Conservation (phyloP, 306 rosid genomes). For the Hippophae rhamnoides region DNA sequence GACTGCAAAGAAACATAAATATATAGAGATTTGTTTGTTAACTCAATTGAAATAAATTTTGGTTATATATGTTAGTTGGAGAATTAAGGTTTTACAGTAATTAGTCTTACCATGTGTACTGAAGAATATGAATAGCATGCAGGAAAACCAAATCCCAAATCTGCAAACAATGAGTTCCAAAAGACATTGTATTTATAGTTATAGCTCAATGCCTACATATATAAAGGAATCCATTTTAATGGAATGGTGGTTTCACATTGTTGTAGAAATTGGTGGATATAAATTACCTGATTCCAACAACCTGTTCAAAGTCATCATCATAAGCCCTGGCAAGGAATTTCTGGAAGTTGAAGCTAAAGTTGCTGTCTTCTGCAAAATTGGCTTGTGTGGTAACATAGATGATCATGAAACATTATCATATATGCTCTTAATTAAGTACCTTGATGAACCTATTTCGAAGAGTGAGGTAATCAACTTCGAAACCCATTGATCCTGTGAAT, state of each 20-base stretch:
- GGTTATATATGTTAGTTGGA: too few species aligned
- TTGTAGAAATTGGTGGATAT: not conserved
- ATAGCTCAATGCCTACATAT: not conserved
- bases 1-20: slow-evolving; percentile 27
- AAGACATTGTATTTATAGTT: not conserved
- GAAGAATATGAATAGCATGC: slow-evolving; percentile 41
- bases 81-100: too few species aligned
- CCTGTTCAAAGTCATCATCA: slow-evolving; percentile 52
- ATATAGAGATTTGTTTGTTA: not conserved
- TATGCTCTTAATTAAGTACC: slow-evolving; percentile 15
- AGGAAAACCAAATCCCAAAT: slow-evolving; percentile 57
- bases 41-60: too few species aligned
- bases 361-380: slow-evolving; percentile 33
- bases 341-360: slow-evolving; percentile 53
- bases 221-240: too few species aligned
- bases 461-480: slow-evolving; percentile 55
- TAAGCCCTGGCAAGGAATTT: slow-evolving; percentile 48
- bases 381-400: slow-evolving; percentile 21
- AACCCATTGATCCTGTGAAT: slow-evolving; percentile 36
- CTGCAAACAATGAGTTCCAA: slow-evolving; percentile 27
- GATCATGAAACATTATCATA: not conserved
- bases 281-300: slow-evolving; percentile 48
- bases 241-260: too few species aligned
- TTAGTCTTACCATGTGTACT: slow-evolving; percentile 42
- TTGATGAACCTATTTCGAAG: slow-evolving; percentile 53